Conservation (phyloP, 1,139 yeast species). For the Nadsonia commutata region DNA sequence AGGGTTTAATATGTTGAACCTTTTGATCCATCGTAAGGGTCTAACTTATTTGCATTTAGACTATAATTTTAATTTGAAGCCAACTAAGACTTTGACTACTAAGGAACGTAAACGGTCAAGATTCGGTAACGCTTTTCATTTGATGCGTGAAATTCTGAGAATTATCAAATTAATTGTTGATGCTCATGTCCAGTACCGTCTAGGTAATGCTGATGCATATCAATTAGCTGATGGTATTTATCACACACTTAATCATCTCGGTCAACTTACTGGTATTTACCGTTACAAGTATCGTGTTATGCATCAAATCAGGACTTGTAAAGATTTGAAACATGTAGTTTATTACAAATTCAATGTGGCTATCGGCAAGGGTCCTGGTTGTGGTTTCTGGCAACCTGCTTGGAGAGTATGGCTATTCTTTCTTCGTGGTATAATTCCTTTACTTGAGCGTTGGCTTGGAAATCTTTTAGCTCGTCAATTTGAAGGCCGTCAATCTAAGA, state of each 20-base stretch:
- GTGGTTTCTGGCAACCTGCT: constrained; percentile 99
- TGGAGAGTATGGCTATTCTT: constrained; percentile 96
- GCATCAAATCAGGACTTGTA: constrained; percentile 96
- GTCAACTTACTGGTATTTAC: constrained; percentile 92
- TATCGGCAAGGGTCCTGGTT: constrained; percentile 96
- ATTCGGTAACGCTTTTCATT: constrained; percentile 92
- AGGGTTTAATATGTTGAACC: constrained; percentile 85
- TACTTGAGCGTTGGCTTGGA: constrained; percentile 89
- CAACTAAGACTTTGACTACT: constrained; percentile 90
- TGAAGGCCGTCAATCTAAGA: constrained; percentile 88
- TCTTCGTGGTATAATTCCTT: constrained; percentile 83
- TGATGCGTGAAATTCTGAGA: constrained; percentile 76
- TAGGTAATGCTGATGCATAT: constrained; percentile 84
- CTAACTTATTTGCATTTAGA: constrained; percentile 86
- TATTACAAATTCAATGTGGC: constrained; percentile 65
- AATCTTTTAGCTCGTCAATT: constrained; percentile 84
- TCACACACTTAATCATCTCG: constrained; percentile 81
- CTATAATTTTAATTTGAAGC: constrained; percentile 88
- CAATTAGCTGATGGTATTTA: constrained; percentile 91
- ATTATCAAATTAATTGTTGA: constrained; percentile 78
- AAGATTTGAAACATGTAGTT: constrained; percentile 84
- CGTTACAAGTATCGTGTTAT: constrained; percentile 93
- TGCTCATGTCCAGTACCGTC: constrained; percentile 78
- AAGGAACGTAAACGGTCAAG: constrained; percentile 92
- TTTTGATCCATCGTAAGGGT: constrained; percentile 82